Evolutionary conservation across 371 early-diverging fungal genomes (phyloP), one percentile per base, ranked within the genome.

Genomic region (Mycotypha africana): DNA sequence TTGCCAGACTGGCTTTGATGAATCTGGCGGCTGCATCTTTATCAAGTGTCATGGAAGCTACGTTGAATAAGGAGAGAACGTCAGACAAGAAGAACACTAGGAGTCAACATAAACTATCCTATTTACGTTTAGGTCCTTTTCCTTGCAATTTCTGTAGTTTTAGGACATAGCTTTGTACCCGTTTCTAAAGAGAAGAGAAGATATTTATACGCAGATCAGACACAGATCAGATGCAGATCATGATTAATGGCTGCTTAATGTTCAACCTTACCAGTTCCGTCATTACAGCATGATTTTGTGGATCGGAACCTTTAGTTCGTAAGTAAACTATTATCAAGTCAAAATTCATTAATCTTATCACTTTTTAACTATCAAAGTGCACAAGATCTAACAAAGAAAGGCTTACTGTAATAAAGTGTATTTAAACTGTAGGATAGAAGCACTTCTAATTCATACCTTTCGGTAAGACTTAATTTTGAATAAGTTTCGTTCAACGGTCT

Each of bases 21-120:
- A 80, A 76, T 48, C 81, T 45, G 35, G 56, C 63, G 7, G 81
- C 81, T 20, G 81, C 81, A 20, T 62, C 72, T 52, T 67, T 78
- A 51, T 80, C 64, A 11, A 80, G 57, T 24, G 51, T 57, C 71
- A 76, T 64, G 4, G 65, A 42, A 21, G 62, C 70, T 73, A 42
- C 45, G n/a, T 45, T 4, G 39, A 31, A 42, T 8, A 28, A 28
- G 30, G 12, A 28, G 8, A 28, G 6, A 6, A 28, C 6, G 12
- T 28, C 12, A 28, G 12, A 8, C 30, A 28, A 8, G 30, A 12
- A 28, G 8, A 28, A 8, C 12, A 8, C 30, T 28, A 28, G 12
- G 30, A 28, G 30, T 8, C 30, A 28, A 12, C 6, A 6, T 17
- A 7, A 34, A 14, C 34, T 32, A 26, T 28, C 30, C 2, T 14